phyloP scores from a whole-genome alignment of 202 grass and related monocot genomes.

The Eragrostis tef region DNA sequence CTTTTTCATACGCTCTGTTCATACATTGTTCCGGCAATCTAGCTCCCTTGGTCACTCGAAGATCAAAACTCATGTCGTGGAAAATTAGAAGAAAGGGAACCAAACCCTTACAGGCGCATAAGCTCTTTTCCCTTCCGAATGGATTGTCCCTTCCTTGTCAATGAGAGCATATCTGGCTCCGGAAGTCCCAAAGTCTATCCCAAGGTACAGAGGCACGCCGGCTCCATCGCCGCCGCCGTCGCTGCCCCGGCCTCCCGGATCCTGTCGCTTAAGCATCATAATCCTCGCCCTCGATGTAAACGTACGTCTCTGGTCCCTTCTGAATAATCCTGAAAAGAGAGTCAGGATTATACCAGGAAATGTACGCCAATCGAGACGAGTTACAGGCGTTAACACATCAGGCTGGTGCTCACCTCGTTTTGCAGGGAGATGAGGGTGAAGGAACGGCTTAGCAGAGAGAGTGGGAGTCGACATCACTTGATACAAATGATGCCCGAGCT shows the following conservation, averaged over 20 bases:
- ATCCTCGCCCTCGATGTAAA: not conserved
- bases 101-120: conserved; percentile 53
- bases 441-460: conserved; percentile 25
- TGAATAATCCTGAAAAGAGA: conserved; percentile 35
- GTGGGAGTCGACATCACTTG: conserved; percentile 11
- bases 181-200: conserved; percentile 87
- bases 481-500: not conserved
- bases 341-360: not conserved
- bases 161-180: conserved; percentile 81
- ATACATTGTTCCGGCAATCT: not conserved
- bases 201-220: conserved; percentile 56
- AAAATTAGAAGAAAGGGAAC: not conserved
- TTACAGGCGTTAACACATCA: not conserved
- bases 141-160: conserved; percentile 58
- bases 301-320: not conserved
- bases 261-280: conserved; percentile 28
- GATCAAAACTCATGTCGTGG: too few relatives aligned
- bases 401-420: conserved; percentile 4
- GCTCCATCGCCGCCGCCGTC: not conserved
- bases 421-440: conserved; percentile 13
- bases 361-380: not conserved
- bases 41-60: too few relatives aligned
- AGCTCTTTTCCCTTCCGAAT: conserved; percentile 62
- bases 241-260: not conserved
- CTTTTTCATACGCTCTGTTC: too few relatives aligned